Evolutionary conservation across 345 rosid species (phyloP), one percentile per base, ranked within the genome.

Genomic region (Salix udensis): DNA sequence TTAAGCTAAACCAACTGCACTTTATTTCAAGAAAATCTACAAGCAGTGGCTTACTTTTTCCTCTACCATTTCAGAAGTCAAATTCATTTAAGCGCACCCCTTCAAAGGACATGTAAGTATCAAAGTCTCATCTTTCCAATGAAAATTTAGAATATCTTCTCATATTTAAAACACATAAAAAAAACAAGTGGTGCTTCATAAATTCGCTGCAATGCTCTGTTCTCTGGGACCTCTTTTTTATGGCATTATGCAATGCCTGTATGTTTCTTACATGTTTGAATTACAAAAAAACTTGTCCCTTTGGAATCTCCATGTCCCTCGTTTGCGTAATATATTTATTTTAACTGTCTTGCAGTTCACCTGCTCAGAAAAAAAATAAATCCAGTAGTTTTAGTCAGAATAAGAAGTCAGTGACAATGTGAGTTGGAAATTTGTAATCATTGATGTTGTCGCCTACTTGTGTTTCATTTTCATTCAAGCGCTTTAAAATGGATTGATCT

Each of bases 331-430:
- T 42, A 42, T 42, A 12, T 42, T 42, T 42, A 42, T 42, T 42
- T 40, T 15, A 65, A 37, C 70, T 83, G 72, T 72, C 74, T 76
- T 73, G 65, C 87, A 93, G 99, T 72, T 89, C 92, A 31, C 77
- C 88, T 72, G 85, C 76, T 65, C 78, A 70, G 78, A 91, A 87
- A 87, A 76, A 16, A 71, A 89, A 86, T 79, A 78, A 70, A 77
- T 67, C 86, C 4, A 80, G 73, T 69, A 77, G 80, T 77, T 68
- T 80, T 64, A 84, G 68, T 71, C 86, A 65, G 76, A 87, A 78
- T 68, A 88, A 87, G 79, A 83, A 79, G 74, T 81, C 89, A 67
- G 60, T 72, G 30, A 74, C 87, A 70, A 89, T 80, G 97, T 96
- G 80, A 88, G 97, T 77, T 48, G 30, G 50, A 67, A 18, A 36